Evolutionary conservation across 1,139 yeast species (phyloP).

Genomic region (Candida tetrigidarum): DNA sequence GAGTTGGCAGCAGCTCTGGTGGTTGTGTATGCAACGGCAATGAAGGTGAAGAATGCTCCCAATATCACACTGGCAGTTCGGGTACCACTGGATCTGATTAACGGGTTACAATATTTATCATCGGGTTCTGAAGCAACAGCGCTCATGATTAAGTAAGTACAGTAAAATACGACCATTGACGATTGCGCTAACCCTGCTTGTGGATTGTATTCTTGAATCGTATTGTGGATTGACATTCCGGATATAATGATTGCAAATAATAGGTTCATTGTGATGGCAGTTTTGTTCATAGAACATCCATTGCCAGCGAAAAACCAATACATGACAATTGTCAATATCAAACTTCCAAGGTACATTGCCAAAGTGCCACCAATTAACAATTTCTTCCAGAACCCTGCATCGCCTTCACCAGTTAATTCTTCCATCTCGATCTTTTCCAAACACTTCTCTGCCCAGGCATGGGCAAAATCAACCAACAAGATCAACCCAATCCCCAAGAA

Average conservation of each 20-base stretch:
- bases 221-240: constrained; percentile 74
- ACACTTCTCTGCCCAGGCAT: constrained; percentile 98
- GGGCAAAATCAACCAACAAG: constrained; percentile 93
- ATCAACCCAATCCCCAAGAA: constrained; percentile 91
- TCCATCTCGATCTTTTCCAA: constrained; percentile 87
- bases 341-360: constrained; percentile 76
- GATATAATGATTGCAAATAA: constrained; percentile 67
- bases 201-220: constrained; percentile 89
- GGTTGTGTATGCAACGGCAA: constrained; percentile 96
- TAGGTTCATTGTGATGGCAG: constrained; percentile 81
- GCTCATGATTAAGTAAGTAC: constrained; percentile 89
- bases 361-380: constrained; percentile 86
- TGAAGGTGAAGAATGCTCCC: constrained; percentile 92
- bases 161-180: constrained; percentile 93
- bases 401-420: constrained; percentile 68
- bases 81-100: constrained; percentile 87
- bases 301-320: constrained; percentile 78
- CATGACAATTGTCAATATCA: constrained; percentile 78
- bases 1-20: constrained; percentile 91
- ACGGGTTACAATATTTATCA: constrained; percentile 88
- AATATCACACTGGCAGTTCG: constrained; percentile 85
- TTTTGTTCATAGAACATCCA: constrained; percentile 92
- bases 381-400: constrained; percentile 73
- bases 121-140: constrained; percentile 98
- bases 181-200: constrained; percentile 97